These are phyloP conservation scores for Pugionium cornutum DNA, from an alignment of 345 rosid genomes.

Conservation along the genomic window DNA sequence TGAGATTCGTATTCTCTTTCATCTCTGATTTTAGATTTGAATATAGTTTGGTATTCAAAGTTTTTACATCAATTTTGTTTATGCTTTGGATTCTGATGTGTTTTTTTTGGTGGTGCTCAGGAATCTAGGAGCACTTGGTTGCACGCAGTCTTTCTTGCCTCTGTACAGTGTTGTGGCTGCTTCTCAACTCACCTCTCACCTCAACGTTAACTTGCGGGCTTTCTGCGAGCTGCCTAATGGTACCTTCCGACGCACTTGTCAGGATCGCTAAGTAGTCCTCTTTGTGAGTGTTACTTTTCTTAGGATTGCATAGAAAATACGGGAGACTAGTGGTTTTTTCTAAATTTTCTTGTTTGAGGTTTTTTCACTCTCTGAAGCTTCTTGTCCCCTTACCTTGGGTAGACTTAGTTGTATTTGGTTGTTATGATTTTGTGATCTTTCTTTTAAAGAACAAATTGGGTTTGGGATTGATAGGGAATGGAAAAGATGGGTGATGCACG, in stretches of 20 bases:
- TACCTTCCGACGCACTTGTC: no score
- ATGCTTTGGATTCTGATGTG: neutral
- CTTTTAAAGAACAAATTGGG: slow-evolving; percentile 46
- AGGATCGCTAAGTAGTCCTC: slow-evolving; percentile 84
- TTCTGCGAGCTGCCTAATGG: no score
- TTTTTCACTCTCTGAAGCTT: slow-evolving; percentile 2
- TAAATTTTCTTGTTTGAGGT: neutral
- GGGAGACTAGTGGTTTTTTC: neutral
- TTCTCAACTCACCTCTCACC: slow-evolving; percentile 59
- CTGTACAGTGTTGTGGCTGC: slow-evolving; percentile 48
- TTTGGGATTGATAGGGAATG: slow-evolving; percentile 64
- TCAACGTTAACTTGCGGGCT: no score
- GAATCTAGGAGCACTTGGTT: slow-evolving; percentile 44
- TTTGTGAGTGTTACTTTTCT: slow-evolving; percentile 82
- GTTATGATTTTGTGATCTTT: slow-evolving; percentile 18
- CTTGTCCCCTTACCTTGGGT: neutral
- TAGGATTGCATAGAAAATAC: slow-evolving; percentile 44
- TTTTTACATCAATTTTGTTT: neutral
- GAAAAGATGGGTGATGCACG: slow-evolving; percentile 74
- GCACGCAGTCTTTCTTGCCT: slow-evolving; percentile 77
- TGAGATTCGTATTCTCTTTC: neutral
- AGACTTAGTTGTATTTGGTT: neutral
- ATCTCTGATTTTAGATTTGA: neutral
- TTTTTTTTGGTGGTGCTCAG: slow-evolving; percentile 43
- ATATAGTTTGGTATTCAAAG: neutral